Base-by-base conservation (phyloP, 2,329 filamentous ascomycete genomes). In the Colletotrichum nymphaeae region DNA sequence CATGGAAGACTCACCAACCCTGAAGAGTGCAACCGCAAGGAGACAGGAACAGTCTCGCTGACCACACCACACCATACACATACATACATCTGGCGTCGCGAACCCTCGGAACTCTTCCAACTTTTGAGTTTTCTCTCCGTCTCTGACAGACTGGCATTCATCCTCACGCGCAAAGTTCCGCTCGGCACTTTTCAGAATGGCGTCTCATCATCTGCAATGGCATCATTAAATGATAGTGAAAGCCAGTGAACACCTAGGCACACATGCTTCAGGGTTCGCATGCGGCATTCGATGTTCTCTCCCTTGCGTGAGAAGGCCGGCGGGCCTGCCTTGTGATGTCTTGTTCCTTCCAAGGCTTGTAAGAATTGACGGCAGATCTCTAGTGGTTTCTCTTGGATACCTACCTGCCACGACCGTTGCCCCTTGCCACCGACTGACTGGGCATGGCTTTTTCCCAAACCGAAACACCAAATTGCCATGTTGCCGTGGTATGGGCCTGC, bases 71-170 rank as follows among this genome's bases (percentile, higher is more conserved):
- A 42, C 37, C 37, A 42, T 42, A 19, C 37, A 42, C 37, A 42
- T 62, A 52, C 58, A 63, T 24, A 53, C 58, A 19, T 32, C 12
- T 53, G 42, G n/a, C 46, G 42, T 60, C 32, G 67, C 69, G 55
- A 46, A 56, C 53, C 46, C 67, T 62, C 68, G 35, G 70, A 52
- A 53, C 67, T 59, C 64, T 73, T 70, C 58, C 59, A 35, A 7
- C 19, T 73, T 69, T 73, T 73, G 70, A 73, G 59, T 73, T 73
- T 69, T 35, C 19, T 42, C 8, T 22, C n/a, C 53, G 52, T 69
- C 65, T 69, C 67, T 70, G 42, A 49, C 42, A 49, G 42, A 49
- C 42, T 49, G 67, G 53, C 32, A 59, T 56, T 37, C 46, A 60
- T 73, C 60, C 59, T 55, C 32, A 28, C 35, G 59, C 22, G 55